Base-by-base conservation (phyloP, 352 stramenopile species). In the Albugo laibachii region DNA sequence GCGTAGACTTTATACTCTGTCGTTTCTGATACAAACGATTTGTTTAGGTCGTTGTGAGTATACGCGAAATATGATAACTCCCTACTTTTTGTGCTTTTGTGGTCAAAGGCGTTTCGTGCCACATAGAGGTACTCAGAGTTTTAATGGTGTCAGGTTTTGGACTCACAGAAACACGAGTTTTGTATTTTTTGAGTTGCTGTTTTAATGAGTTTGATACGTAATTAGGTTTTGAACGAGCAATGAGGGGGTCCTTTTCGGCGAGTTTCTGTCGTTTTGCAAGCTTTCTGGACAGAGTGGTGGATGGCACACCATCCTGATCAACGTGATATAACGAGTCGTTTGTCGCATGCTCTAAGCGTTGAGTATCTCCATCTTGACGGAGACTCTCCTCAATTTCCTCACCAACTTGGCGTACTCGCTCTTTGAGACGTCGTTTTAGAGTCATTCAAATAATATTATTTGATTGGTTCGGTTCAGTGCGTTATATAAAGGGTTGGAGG, bases 291-390 rank as follows among this genome's bases (percentile, higher is more conserved):
- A 43, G 20, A 10, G 16, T 19, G 16, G 16, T 19, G 3, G 8
- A 3, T 24, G 38, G 38, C 8, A 43, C 38, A 41, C 78, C 78
- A 37, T 66, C 64, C 51, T 58, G 82, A 63, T 91, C 78, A 43
- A 88, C 62, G 51, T 83, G 68, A 61, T 86, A 91, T 16, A 91
- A 65, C 57, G 85, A 58, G n/a, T 74, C 58, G 35, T 66, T 69
- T 37, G 62, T 54, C 12, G 77, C 69, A 35, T 76, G 58, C 59
- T 88, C 57, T n/a, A 87, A 64, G 62, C 86, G 84, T 43, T 82
- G 71, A 35, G 78, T 65, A 52, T 91, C 70, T 4, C 61, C 73
- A 41, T 84, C 66, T 49, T 83, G 63, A n/a, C 63, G 69, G 46
- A 91, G 86, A 48, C 63, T 83, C 43, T 64, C 68, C 54, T 91